A percentile compares a stretch with the other conserved stretches of the same genome.
phyloP scores from a whole-genome alignment of 2,329 filamentous ascomycete genomes.

The Fusarium lateritium region DNA sequence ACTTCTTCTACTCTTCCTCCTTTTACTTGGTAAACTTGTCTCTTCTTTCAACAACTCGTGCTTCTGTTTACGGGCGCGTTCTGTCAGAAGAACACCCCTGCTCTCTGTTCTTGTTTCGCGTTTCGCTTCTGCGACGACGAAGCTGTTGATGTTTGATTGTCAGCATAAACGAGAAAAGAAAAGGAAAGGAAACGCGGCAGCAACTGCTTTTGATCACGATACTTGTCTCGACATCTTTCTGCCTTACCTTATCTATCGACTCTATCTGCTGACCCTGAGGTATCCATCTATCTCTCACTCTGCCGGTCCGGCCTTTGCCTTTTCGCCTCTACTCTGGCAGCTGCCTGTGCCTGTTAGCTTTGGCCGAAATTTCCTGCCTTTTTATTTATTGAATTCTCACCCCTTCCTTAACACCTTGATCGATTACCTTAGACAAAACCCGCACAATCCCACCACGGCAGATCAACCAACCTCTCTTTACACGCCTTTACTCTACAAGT shows the following conservation, averaged over 20 bases:
- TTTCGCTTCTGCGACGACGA: background rate
- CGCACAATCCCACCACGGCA: constrained; percentile 24
- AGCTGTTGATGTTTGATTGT: background rate
- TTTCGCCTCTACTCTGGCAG: background rate
- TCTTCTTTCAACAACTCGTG: background rate
- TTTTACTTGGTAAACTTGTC: too few relatives aligned
- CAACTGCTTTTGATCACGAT: constrained; percentile 4
- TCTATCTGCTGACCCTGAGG: background rate
- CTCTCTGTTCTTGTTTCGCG: background rate
- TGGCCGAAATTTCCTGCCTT: background rate
- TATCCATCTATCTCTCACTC: background rate
- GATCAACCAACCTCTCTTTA: constrained; percentile 12
- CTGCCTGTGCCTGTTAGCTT: background rate
- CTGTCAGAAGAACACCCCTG: background rate
- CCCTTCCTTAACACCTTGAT: background rate
- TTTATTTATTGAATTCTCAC: background rate
- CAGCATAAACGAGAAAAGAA: background rate
- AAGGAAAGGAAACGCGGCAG: constrained; percentile 8
- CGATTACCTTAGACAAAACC: constrained; percentile 19
- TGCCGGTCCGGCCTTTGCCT: background rate
- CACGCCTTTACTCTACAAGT: background rate
- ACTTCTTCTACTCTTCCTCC: background rate
- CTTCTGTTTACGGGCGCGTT: background rate
- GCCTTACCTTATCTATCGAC: background rate
- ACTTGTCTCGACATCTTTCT: background rate